Base-by-base conservation (phyloP, 2,329 filamentous ascomycete genomes). In the Amauroascus niger region DNA sequence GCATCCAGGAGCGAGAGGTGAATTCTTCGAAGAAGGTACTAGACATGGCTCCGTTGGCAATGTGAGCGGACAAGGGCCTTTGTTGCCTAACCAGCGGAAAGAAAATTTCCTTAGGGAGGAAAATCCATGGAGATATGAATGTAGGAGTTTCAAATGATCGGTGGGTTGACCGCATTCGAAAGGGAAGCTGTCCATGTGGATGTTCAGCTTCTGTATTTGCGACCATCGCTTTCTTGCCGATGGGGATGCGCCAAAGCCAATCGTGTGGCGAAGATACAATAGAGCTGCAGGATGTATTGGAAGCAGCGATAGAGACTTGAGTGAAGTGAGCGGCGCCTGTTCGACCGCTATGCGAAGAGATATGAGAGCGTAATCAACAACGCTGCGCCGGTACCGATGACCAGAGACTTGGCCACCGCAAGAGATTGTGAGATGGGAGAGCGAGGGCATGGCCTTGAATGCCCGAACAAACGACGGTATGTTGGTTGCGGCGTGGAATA, bases 401-500 rank as follows among this genome's bases (percentile, higher is more conserved):
- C 77, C 73, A 14, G 81, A 74, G 55, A 82, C 75, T 67, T 89
- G 85, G 35, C 82, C 84, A 4, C 87, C 86, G 61, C 87, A 93
- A 57, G 81, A 82, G 64, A 95, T 79, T 47, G 80, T 84, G 55
- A 95, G 75, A 66, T 91, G 86, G 44, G 80, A 76, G 62, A 95
- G 74, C 61, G 84, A 85, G 55, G 80, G 73, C 63, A 95, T 68
- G 58, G 82, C 74, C 33, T 78, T 79, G 65, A 95, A 76, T 47
- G 86, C 86, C 58, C 82, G 78, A 61, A 91, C 83, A 71, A 95
- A 95, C 37, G 87, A 86, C 4, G 86, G 80, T 6, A 94, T 84
- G 65, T 95, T 93, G 57, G 87, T 91, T 6, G 89, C 87, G 6
- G 88, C 87, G 65, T 95, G 89, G 71, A 95, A 95, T 2, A 95